These are phyloP conservation scores for Ascochyta rabiei DNA, from an alignment of 2,329 filamentous ascomycete genomes.

Conservation along the genomic window DNA sequence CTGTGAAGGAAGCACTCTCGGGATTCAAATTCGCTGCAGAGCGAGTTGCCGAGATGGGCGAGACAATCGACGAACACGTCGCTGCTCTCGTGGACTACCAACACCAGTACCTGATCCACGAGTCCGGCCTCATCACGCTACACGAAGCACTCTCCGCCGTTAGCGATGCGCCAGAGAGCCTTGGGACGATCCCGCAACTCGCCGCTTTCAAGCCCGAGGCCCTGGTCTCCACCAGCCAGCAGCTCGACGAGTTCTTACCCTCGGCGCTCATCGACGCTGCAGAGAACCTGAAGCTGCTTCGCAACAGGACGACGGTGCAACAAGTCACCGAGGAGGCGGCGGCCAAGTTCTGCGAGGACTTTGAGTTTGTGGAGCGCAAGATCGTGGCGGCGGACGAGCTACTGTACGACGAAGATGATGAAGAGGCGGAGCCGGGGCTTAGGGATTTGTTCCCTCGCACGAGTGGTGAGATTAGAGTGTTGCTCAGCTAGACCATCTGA, in stretches of 20 bases:
- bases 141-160: slow-evolving; percentile 62
- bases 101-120: slow-evolving; percentile 72
- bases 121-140: slow-evolving; percentile 74
- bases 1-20: slow-evolving; percentile 62
- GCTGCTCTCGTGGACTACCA: slow-evolving; percentile 70
- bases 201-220: slow-evolving; percentile 64
- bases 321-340: slow-evolving; percentile 83
- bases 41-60: slow-evolving; percentile 62
- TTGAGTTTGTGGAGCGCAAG: slow-evolving; percentile 71
- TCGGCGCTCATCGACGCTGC: slow-evolving; percentile 92
- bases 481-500: slow-evolving; percentile 58
- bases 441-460: slow-evolving; percentile 68
- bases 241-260: slow-evolving; percentile 87
- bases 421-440: slow-evolving; percentile 49
- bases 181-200: slow-evolving; percentile 62
- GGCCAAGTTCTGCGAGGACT: slow-evolving; percentile 82
- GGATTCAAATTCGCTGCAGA: slow-evolving; percentile 68
- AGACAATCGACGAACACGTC: slow-evolving; percentile 61
- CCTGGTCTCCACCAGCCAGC: slow-evolving; percentile 73
- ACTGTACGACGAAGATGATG: slow-evolving; percentile 44
- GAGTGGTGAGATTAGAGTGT: slow-evolving; percentile 66
- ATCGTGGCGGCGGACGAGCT: slow-evolving; percentile 65
- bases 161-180: slow-evolving; percentile 53
- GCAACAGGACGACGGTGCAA: slow-evolving; percentile 73
- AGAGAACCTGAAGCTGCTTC: slow-evolving; percentile 76